Conservation (phyloP, 2,329 filamentous ascomycete genomes). For the Lachnellula arida region DNA sequence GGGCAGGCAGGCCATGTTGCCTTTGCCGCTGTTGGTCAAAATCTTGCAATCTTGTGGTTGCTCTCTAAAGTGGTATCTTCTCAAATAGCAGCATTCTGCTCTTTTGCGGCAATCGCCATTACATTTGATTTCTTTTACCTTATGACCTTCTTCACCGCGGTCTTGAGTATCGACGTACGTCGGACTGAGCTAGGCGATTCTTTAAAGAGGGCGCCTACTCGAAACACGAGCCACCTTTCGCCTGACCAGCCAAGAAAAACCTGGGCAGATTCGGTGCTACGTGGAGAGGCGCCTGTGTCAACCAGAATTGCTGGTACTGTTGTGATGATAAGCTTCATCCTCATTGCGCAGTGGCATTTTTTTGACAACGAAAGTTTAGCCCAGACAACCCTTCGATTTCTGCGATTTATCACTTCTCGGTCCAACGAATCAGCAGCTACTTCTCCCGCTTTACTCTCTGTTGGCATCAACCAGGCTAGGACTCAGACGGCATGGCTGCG, state of each 20-base stretch:
- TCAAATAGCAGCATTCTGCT: slow-evolving; percentile 70
- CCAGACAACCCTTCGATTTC: slow-evolving; percentile 34
- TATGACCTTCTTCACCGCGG: slow-evolving; percentile 73
- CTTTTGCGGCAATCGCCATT: slow-evolving; percentile 69
- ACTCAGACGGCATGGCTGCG: slow-evolving; percentile 73
- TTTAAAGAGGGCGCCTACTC: slow-evolving; percentile 47
- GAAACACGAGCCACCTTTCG: slow-evolving; percentile 27
- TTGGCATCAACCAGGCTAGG: slow-evolving; percentile 66
- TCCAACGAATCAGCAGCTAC: slow-evolving; percentile 9
- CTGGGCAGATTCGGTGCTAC: slow-evolving; percentile 59
- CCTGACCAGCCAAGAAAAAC: slow-evolving; percentile 33
- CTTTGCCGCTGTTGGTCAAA: slow-evolving; percentile 63
- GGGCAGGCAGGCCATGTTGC: slow-evolving; percentile 68
- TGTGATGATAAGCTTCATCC: slow-evolving; percentile 66
- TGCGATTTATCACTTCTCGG: slow-evolving; percentile 22
- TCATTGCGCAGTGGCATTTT: slow-evolving; percentile 75
- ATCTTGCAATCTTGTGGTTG: slow-evolving; percentile 59
- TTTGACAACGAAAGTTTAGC: slow-evolving; percentile 54
- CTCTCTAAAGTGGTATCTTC: slow-evolving; percentile 65
- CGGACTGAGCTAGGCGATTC: slow-evolving; percentile 72
- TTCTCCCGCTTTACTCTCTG: slow-evolving; percentile 41
- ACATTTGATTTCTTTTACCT: slow-evolving; percentile 75
- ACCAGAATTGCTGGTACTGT: slow-evolving; percentile 72
- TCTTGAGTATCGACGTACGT: slow-evolving; percentile 73
- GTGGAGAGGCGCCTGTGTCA: slow-evolving; percentile 61